Evolutionary conservation across 768 basidiomycete species (phyloP).

Genomic region (Termitomyces sp.): DNA sequence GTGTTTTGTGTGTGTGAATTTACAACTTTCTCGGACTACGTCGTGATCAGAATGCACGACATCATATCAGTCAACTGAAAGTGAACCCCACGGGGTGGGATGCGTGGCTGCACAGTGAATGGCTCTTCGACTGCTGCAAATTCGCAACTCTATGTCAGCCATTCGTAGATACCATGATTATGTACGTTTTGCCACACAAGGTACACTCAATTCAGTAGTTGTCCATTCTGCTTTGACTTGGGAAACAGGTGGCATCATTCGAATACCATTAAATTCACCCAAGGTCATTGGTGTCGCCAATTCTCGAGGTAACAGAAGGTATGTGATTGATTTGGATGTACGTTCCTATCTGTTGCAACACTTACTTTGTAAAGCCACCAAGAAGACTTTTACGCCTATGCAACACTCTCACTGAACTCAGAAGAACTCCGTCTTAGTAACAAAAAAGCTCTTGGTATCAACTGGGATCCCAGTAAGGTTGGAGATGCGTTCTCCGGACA

Average conservation of each 20-base stretch:
- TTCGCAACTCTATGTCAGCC: constrained; percentile 9
- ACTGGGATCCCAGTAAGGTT: constrained; percentile 65
- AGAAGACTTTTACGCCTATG: constrained; percentile 81
- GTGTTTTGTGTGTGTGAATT: not conserved
- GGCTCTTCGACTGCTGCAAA: constrained; percentile 20
- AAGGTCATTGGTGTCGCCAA: constrained; percentile 74
- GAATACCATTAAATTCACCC: constrained; percentile 69
- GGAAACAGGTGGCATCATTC: constrained; percentile 49
- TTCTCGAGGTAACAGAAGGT: constrained; percentile 76
- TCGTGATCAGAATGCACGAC: not conserved
- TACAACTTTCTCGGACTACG: not conserved
- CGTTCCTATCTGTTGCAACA: not conserved
- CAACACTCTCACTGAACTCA: constrained; percentile 69
- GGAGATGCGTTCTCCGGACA: constrained; percentile 61
- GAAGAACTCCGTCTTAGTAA: constrained; percentile 65
- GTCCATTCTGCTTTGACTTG: constrained; percentile 6
- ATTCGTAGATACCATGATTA: constrained; percentile 59
- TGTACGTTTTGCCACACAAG: constrained; percentile 46
- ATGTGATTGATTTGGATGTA: not conserved
- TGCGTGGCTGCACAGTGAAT: constrained; percentile 18
- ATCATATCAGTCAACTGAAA: not conserved
- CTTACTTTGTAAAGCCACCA: constrained; percentile 55
- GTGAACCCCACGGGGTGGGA: constrained; percentile 11
- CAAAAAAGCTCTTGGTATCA: constrained; percentile 52
- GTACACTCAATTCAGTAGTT: constrained; percentile 13